Evolutionary conservation across 1,139 yeast genomes (phyloP).

Genomic region (Yamadazyma trypodendri): DNA sequence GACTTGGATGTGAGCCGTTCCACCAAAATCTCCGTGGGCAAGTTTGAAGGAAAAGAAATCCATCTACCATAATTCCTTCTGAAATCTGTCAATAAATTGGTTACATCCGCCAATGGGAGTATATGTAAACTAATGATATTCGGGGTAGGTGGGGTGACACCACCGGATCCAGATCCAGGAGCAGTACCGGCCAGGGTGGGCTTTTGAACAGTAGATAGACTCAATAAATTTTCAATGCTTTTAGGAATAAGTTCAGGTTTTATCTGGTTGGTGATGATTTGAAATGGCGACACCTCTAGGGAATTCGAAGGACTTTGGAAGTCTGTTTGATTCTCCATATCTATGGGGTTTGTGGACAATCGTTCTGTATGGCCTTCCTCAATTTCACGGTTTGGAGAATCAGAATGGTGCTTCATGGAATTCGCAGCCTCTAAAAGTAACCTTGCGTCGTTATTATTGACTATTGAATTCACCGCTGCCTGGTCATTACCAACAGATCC

Average conservation of each 20-base stretch:
- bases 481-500: conserved; percentile 2
- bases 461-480: conserved; percentile 5
- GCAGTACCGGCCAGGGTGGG: not conserved
- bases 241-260: conserved; percentile 31
- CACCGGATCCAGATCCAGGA: not conserved
- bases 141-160: not conserved
- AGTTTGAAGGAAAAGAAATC: conserved; percentile 67
- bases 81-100: conserved; percentile 55
- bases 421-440: conserved; percentile 28
- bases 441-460: conserved; percentile 23
- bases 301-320: conserved; percentile 44
- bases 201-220: conserved; percentile 18
- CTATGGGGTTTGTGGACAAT: conserved; percentile 15
- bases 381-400: conserved; percentile 1
- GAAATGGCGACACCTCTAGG: conserved; percentile 50
- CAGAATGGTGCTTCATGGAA: conserved; percentile 19
- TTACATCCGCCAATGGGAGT: conserved; percentile 48
- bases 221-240: conserved; percentile 43
- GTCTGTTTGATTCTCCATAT: conserved; percentile 22
- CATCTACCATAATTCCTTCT: conserved; percentile 71
- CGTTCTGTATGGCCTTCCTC: conserved; percentile 11
- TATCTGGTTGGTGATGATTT: conserved; percentile 39
- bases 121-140: conserved; percentile 42
- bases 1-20: conserved; percentile 53
- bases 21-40: conserved; percentile 51